A percentile compares a stretch with the other conserved stretches of the same genome.
Evolutionary conservation across 495 filamentous ascomycete species (phyloP).

Genomic region (Rostrohypoxylon terebratum): DNA sequence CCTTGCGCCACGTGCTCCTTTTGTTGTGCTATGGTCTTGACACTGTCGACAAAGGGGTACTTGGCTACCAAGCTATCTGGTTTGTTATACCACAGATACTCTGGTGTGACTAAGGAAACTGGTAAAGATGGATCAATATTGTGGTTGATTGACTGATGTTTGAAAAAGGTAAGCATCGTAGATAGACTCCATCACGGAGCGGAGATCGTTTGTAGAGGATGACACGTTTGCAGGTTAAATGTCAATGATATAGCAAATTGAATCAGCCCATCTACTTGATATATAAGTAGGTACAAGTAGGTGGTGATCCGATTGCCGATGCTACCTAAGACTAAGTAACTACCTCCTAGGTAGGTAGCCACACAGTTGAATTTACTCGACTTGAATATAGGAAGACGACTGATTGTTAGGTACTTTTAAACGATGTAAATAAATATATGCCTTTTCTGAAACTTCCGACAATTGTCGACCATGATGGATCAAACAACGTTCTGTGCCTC

Average conservation of each 20-base stretch:
- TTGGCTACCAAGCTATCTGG: slow-evolving; percentile 8
- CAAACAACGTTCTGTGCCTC: not conserved
- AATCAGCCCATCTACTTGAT: not conserved
- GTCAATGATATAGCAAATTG: not conserved
- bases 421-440: not conserved
- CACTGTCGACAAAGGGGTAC: slow-evolving; percentile 4
- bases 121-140: slow-evolving; percentile 7
- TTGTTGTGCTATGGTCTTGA: slow-evolving; percentile 15
- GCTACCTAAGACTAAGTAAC: not conserved
- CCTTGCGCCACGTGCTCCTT: slow-evolving; percentile 17
- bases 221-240: slow-evolving; percentile 16
- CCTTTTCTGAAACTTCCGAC: not conserved
- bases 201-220: slow-evolving; percentile 15
- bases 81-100: not conserved
- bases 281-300: no score
- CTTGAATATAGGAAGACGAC: not conserved
- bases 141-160: not conserved
- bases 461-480: not conserved
- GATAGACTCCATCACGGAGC: slow-evolving; percentile 20
- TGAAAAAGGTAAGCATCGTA: slow-evolving; percentile 9
- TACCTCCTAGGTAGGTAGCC: no score
- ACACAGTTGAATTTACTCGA: no score
- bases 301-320: not conserved
- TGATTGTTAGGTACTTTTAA: not conserved
- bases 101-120: not conserved